phyloP scores from a whole-genome alignment of 78 protist species.

The Pigoraptor vietnamica region DNA sequence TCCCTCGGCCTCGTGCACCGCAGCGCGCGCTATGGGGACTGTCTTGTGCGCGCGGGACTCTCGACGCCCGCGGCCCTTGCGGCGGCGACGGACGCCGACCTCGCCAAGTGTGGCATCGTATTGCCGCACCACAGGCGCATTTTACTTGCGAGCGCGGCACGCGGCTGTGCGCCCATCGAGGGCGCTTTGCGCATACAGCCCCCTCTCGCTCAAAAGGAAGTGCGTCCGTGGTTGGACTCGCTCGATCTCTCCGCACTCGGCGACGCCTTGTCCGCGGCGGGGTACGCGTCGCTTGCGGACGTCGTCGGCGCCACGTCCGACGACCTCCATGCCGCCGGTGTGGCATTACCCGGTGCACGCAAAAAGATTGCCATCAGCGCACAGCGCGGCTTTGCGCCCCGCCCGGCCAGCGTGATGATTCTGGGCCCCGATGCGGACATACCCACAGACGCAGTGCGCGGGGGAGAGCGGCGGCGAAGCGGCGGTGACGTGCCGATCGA shows the following conservation, averaged over 20 bases:
- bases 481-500: too few relatives aligned
- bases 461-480: too few relatives aligned
- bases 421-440: too few relatives aligned
- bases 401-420: background rate
- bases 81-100: background rate
- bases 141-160: background rate
- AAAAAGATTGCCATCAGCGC: background rate
- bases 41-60: background rate
- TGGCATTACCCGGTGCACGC: background rate
- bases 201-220: too few relatives aligned
- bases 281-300: background rate
- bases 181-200: too few relatives aligned
- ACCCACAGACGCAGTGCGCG: too few relatives aligned
- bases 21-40: background rate
- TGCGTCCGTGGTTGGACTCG: background rate
- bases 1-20: background rate
- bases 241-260: background rate
- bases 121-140: background rate
- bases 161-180: background rate
- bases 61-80: background rate
- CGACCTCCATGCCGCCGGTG: background rate
- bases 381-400: background rate
- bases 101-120: background rate
- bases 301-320: background rate
- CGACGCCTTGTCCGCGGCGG: background rate